These are phyloP conservation scores for Geotrichum citri-aurantii DNA, from an alignment of 1,139 yeast species.

Conservation along the genomic window DNA sequence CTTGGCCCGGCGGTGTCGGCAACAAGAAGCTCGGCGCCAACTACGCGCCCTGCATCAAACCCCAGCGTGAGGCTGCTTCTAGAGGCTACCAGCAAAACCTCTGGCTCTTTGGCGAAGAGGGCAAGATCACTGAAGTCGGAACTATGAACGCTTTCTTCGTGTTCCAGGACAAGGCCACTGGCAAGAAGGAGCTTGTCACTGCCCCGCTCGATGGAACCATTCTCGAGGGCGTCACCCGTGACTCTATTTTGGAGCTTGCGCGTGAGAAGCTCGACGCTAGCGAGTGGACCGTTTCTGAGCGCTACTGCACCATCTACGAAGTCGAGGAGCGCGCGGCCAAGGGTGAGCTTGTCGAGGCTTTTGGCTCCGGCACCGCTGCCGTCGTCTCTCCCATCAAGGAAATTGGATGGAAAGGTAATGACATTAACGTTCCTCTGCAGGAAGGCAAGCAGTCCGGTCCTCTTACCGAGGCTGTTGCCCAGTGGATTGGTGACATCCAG, in stretches of 20 bases:
- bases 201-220: constrained; percentile 97
- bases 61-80: constrained; percentile 80
- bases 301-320: constrained; percentile 75
- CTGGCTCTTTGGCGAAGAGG: constrained; percentile 93
- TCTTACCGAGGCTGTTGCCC: constrained; percentile 65
- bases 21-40: constrained; percentile 94
- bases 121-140: constrained; percentile 90
- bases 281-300: constrained; percentile 78
- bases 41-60: constrained; percentile 90
- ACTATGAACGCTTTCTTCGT: constrained; percentile 94
- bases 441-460: constrained; percentile 76
- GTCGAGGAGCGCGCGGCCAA: constrained; percentile 67
- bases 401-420: constrained; percentile 71
- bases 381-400: constrained; percentile 88
- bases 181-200: constrained; percentile 87
- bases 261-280: constrained; percentile 62
- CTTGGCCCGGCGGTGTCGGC: constrained; percentile 99
- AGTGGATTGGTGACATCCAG: constrained; percentile 85
- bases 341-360: constrained; percentile 87
- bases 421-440: constrained; percentile 68
- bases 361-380: constrained; percentile 98
- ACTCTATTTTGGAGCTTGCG: constrained; percentile 71
- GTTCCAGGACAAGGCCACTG: constrained; percentile 59
- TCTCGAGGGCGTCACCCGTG: constrained; percentile 94
- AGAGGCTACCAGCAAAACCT: constrained; percentile 92